Base-by-base conservation (phyloP, 2,329 filamentous ascomycete genomes). In the Tolypocladium sp. region DNA sequence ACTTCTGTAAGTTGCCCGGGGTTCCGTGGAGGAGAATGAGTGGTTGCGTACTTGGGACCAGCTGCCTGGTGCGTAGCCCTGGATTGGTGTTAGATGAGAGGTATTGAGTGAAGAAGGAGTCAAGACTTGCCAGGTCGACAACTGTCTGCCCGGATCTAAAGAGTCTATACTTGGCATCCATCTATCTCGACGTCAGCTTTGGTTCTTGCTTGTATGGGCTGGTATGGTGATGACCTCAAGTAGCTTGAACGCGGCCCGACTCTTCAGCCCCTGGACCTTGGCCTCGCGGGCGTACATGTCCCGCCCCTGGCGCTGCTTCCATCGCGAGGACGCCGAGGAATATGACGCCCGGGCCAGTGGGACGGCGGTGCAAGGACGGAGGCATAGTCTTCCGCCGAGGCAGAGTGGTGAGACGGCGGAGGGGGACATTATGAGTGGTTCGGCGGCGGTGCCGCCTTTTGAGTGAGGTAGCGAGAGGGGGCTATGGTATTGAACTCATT, bases 171-270 rank as follows among this genome's bases (percentile, higher is more conserved):
- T 89, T 91, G 22, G 86, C 77, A 75, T 97, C 89, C 74, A 99
- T 90, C 89, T 92, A 63, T n/a, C 49, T 4, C 49, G 17, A 35
- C 27, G 17, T 52, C 49, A 52, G 49, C 49, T 12, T 4, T 5
- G 2, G 27, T n/a, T 20, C 46, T 12, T 12, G 27, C 2, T 8
- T 17, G 4, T 20, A 9, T 9, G 17, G 44, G 44, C 2, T 5
- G 10, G 49, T 12, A 55, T 25, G 15, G n/a, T 22, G 27, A 10
- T 9, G n/a, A 91, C 91, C 79, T 97, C 90, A 22, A 97, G 75
- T 12, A 99, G 78, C 74, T 99, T 99, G 73, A 94, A 97, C 0
- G 92, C 94, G 33, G 94, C 94, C 62, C 94, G 85, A 67, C 91
- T 95, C 74, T 93, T 97, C 60, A 97, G 76, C 0, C 88, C 88